A percentile compares a stretch with the other conserved stretches of the same genome.
Evolutionary conservation across 2,329 filamentous ascomycete species (phyloP).

Genomic region (Clarireedia sp.): DNA sequence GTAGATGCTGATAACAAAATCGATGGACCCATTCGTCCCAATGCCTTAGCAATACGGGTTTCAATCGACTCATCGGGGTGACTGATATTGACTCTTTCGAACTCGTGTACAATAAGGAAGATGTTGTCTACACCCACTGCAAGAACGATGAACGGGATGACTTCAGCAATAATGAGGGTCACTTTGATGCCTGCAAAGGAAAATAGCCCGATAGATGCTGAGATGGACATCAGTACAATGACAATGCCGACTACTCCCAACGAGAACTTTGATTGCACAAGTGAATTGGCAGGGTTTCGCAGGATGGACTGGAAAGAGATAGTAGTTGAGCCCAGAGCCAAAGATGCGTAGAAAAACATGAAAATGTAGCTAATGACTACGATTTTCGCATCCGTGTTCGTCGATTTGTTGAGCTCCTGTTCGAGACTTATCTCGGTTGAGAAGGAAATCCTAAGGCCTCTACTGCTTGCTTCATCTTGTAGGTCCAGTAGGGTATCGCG

Average conservation of each 20-base stretch:
- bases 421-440: slow-evolving; percentile 92
- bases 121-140: slow-evolving; percentile 98
- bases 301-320: slow-evolving; percentile 70
- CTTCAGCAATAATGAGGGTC: slow-evolving; percentile 94
- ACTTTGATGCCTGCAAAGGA: slow-evolving; percentile 88
- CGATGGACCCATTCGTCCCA: slow-evolving; percentile 95
- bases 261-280: slow-evolving; percentile 95
- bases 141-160: slow-evolving; percentile 94
- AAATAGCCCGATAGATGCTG: slow-evolving; percentile 88
- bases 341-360: slow-evolving; percentile 96
- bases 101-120: slow-evolving; percentile 96
- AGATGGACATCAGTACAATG: slow-evolving; percentile 96
- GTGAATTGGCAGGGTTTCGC: slow-evolving; percentile 70
- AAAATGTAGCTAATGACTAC: slow-evolving; percentile 93
- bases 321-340: slow-evolving; percentile 84
- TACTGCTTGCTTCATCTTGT: slow-evolving; percentile 68
- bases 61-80: slow-evolving; percentile 85
- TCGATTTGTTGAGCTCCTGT: slow-evolving; percentile 93
- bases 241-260: slow-evolving; percentile 89
- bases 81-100: slow-evolving; percentile 87
- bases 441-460: slow-evolving; percentile 84
- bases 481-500: slow-evolving; percentile 67
- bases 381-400: slow-evolving; percentile 96
- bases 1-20: slow-evolving; percentile 93
- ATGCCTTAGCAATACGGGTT: slow-evolving; percentile 72